Evolutionary conservation across 1,284 basidiomycete species (phyloP).

Genomic region (Ustilago sp.): DNA sequence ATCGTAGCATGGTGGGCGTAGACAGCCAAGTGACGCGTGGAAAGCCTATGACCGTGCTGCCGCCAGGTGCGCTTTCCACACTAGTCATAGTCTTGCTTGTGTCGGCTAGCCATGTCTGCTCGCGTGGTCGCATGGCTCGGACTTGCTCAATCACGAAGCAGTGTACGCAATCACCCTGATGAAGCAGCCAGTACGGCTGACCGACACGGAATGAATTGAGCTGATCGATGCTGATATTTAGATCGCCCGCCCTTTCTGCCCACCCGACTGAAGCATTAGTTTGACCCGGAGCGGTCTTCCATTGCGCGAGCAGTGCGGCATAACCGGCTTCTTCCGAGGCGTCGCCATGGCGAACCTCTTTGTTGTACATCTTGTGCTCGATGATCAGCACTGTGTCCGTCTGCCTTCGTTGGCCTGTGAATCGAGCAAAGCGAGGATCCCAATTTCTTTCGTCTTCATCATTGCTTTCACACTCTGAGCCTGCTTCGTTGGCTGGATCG

Average conservation of each 20-base stretch:
- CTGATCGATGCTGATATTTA: conserved; percentile 26
- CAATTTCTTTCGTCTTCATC: conserved; percentile 5
- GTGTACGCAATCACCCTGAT: conserved; percentile 48
- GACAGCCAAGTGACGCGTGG: conserved; percentile 45
- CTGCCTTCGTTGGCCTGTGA: conserved; percentile 32
- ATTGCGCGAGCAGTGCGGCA: conserved; percentile 21
- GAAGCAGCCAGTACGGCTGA: conserved; percentile 48
- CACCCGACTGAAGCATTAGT: conserved; percentile 5
- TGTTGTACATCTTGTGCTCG: conserved; percentile 37
- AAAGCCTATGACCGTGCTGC: conserved; percentile 12
- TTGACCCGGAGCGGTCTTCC: conserved; percentile 16
- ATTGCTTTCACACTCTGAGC: background rate
- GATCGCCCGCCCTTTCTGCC: conserved; percentile 20
- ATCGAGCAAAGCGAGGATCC: conserved; percentile 21
- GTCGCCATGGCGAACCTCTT: conserved; percentile 24
- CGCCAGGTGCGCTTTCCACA: conserved; percentile 9
- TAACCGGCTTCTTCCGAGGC: conserved; percentile 27
- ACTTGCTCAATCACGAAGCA: conserved; percentile 43
- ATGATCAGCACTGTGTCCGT: conserved; percentile 36
- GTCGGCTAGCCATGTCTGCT: conserved; percentile 10
- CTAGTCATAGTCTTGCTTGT: background rate
- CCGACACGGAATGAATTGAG: conserved; percentile 26
- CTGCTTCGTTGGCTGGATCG: background rate
- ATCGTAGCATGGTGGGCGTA: conserved; percentile 45
- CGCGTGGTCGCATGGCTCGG: conserved; percentile 36